Base-by-base conservation (phyloP, 768 basidiomycete species). In the Phaeolepiota aurea region DNA sequence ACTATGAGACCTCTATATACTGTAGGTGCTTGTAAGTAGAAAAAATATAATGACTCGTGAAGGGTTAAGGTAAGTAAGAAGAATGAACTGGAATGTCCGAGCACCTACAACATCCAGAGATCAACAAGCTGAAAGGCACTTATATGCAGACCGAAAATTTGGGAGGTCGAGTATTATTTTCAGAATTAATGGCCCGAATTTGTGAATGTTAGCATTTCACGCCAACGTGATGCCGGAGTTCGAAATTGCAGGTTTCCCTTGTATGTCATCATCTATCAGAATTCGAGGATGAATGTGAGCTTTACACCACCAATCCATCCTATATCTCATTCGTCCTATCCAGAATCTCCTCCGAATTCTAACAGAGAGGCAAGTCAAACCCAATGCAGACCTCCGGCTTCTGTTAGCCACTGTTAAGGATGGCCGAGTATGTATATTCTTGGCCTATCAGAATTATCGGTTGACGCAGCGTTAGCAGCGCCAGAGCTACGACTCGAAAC, bases 281-380 rank as follows among this genome's bases (percentile, higher is more conserved):
- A 41, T 38, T 41, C 41, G 59, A 66, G 61, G 53, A 72, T 72
- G 69, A 72, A 71, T 58, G 68, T 68, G 53, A 58, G 64, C 57
- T 22, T 19, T 23, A 30, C 14, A 22, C 21, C 28, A 38, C 52
- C 48, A 53, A 60, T 55, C 55, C 59, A 58, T 31, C 54, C 31
- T 44, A 40, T 15, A 32, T 33, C 21, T 49, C 14, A 45, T 32
- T 20, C 51, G 15, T 35, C 14, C 15, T 15, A 32, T 21, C 7
- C 44, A 94, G 92, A 90, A 94, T 66, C 83, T 96, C 59, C 74
- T 94, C 36, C 76, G 84, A 66, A 87, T 87, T 40, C 76, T 96
- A 56, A 84, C 88, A 31, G 78, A 79, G 58, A 81, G 81, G 58
- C 79, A 79, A 49, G 71, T 79, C 54, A 80, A 77, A 61, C 69